phyloP scores from a whole-genome alignment of 2,329 filamentous ascomycete genomes.

The Exophiala calicioides region DNA sequence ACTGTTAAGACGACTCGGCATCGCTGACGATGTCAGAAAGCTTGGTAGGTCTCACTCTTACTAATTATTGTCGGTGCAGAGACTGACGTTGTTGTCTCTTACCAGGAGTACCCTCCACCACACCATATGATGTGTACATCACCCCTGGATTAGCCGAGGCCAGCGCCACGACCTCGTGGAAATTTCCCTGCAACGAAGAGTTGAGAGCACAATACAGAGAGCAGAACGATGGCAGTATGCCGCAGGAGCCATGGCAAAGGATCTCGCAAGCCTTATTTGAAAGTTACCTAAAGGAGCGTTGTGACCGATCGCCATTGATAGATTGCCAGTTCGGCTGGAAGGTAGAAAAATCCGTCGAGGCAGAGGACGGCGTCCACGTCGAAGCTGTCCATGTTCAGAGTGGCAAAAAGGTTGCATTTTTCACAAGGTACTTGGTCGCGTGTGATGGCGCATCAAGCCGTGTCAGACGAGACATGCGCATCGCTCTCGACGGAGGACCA shows the following conservation, averaged over 20 bases:
- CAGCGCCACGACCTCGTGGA: no score
- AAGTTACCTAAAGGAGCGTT: conserved; percentile 35
- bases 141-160: no score
- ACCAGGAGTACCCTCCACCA: background rate
- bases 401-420: no score
- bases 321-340: conserved; percentile 35
- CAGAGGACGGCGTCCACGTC: conserved; percentile 26
- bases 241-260: conserved; percentile 37
- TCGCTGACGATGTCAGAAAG: conserved; percentile 10
- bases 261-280: conserved; percentile 40
- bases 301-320: conserved; percentile 30
- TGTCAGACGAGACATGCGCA: conserved; percentile 30
- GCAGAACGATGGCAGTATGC: conserved; percentile 37
- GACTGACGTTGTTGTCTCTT: background rate
- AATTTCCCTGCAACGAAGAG: conserved; percentile 7
- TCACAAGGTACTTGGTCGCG: conserved; percentile 31
- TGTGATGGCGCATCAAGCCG: conserved; percentile 35
- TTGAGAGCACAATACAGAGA: conserved; percentile 26
- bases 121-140: background rate
- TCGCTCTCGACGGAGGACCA: conserved; percentile 32
- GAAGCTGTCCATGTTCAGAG: no score
- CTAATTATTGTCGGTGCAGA: no score
- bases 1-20: conserved; percentile 28
- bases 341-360: conserved; percentile 15
- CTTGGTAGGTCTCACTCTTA: background rate